Base-by-base conservation (phyloP, 495 filamentous ascomycete genomes). In the Aspergillus cristatus region DNA sequence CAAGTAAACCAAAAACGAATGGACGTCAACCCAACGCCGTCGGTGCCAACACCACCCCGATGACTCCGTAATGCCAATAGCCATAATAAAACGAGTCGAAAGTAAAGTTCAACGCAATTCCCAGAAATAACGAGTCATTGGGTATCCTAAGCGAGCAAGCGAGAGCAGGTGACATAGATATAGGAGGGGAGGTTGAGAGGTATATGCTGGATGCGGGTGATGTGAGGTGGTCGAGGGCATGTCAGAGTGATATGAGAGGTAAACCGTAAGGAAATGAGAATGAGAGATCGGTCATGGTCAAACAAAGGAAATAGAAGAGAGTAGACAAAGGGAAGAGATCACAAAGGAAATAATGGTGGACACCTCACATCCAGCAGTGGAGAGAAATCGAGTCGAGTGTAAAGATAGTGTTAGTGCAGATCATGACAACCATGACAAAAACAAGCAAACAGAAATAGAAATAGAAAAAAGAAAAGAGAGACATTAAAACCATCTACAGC, bases 401-500 rank as follows among this genome's bases (percentile, higher is more conserved):
- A 29, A 29, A 8, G 24, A 33, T 17, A 33, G 29, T 14, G 15
- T 33, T n/a, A n/a, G n/a, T n/a, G n/a, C n/a, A n/a, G n/a, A n/a
- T 35, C 41, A 36, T 24, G 14, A 32, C 18, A 31, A 29, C 6
- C 30, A 34, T n/a, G 18, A 38, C 26, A 35, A 25, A 37, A 36
- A n/a, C 6, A 34, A 36, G n/a, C 6, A 34, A 34, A 40, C 20
- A 24, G n/a, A 24, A 24, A 24, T 24, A 8, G 20, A n/a, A n/a
- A n/a, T n/a, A n/a, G n/a, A n/a, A n/a, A n/a, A n/a, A n/a, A n/a
- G n/a, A n/a, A 39, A 41, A 47, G 40, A 48, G 31, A 30, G 41
- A 36, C 50, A 44, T 49, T 34, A 48, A 40, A 37, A 46, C 57
- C 46, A 47, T 61, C 44, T 50, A 18, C 41, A 31, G 53, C 46